A percentile compares a stretch with the other conserved stretches of the same genome.
Evolutionary conservation across 495 filamentous ascomycete genomes (phyloP).

Genomic region (Penicillium psychrofluorescens): DNA sequence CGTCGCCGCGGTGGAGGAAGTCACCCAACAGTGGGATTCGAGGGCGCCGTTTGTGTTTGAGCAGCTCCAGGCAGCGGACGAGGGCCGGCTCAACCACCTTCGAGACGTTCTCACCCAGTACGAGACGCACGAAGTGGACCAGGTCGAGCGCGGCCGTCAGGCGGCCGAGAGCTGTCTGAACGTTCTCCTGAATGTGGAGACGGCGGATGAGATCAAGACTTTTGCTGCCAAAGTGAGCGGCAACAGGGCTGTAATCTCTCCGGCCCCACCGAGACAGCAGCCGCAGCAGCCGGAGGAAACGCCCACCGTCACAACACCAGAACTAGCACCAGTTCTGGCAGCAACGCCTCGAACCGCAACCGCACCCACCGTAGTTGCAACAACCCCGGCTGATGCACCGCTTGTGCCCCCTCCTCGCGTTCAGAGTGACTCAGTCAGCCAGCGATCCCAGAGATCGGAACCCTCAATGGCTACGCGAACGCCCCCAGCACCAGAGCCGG

Average conservation of each 20-base stretch:
- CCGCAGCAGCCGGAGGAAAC: constrained; percentile 9
- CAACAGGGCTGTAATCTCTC: constrained; percentile 6
- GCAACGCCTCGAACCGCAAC: constrained; percentile 12
- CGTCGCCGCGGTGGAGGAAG: constrained; percentile 63
- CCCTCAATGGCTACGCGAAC: constrained; percentile 27
- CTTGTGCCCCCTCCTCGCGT: constrained; percentile 35
- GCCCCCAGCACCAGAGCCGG: constrained; percentile 35
- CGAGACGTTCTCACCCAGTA: constrained; percentile 89
- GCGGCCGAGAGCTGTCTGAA: constrained; percentile 79
- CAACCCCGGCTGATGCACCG: constrained; percentile 9
- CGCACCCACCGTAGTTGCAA: constrained; percentile 8
- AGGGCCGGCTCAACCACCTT: constrained; percentile 82
- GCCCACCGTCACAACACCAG: constrained; percentile 1
- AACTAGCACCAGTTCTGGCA: constrained; percentile 4
- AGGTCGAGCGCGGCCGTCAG: constrained; percentile 68
- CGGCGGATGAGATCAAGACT: constrained; percentile 80
- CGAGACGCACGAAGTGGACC: constrained; percentile 87
- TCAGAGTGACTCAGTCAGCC: constrained; percentile 53
- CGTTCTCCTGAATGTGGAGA: constrained; percentile 79
- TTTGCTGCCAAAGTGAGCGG: constrained; percentile 56
- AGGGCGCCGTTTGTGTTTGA: constrained; percentile 95
- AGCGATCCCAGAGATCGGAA: constrained; percentile 45
- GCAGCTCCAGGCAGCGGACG: constrained; percentile 85
- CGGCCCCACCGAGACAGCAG: constrained; percentile 7
- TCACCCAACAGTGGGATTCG: constrained; percentile 84